Base-by-base conservation (phyloP, 257 asterid species). In the Paraleonurus japonicus region DNA sequence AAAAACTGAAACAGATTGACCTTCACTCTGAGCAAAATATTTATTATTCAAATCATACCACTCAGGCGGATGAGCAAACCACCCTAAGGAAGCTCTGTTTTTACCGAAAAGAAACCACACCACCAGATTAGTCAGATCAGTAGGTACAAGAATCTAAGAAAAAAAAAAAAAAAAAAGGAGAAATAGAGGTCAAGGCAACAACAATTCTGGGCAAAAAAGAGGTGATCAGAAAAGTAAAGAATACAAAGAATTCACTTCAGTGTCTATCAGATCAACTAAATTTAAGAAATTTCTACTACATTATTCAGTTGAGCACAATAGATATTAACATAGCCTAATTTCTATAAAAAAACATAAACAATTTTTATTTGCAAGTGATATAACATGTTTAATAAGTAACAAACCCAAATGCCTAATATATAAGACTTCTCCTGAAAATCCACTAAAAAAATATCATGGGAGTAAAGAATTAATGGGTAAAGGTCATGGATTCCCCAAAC, bases 41-140 rank as follows among this genome's bases (percentile, higher is more conserved):
- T 81, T 88, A 82, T 85, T 88, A 71, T 85, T 88, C 81, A 82
- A 54, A 81, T 95, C 98, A 83, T 68, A 88, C 96, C 96, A 89
- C 77, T 91, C 96, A 17, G 97, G 96, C 80, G 87, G 90, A 74
- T 87, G 90, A 78, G 97, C 89, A 88, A 95, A 95, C 96, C 96
- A 95, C 65, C 96, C 97, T 71, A 95, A 80, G 58, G 98, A 81
- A 48, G 99, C 89, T 85, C 99, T 95, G 87, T 76, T 71, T 63
- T 47, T 17, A 68, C 63, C 37, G 23, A 67, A 76, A 50, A 9
- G 24, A 19, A 50, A 55, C 22, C 28, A 65, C 16, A 33, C 22
- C 60, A 53, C 45, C 41, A 37, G 32, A 69, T 64, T 72, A 69
- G 28, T 74, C 71, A 64, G 62, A 74, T 50, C 43, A 17, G 24